phyloP scores from a whole-genome alignment of 1,284 basidiomycete species.

The Psilocybe mexicana region DNA sequence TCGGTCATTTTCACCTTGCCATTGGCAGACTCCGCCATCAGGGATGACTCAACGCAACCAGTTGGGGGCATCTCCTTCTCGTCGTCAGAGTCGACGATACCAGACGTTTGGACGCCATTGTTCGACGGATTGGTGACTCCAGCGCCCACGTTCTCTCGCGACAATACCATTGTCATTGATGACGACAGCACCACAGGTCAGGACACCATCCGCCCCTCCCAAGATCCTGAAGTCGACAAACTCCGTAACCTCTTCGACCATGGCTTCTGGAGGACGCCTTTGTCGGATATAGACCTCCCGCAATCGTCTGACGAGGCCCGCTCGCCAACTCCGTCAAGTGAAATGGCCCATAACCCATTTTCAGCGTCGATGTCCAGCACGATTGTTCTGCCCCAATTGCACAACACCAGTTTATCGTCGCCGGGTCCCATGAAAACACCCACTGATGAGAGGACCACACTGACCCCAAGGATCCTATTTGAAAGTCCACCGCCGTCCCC shows the following conservation, averaged over 20 bases:
- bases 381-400: background rate
- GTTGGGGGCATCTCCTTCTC: background rate
- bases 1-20: constrained; percentile 2
- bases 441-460: background rate
- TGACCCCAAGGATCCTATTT: background rate
- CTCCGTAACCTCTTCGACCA: background rate
- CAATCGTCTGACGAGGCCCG: background rate
- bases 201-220: background rate
- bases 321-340: background rate
- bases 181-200: constrained; percentile 4
- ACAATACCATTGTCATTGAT: background rate
- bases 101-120: background rate
- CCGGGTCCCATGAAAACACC: background rate
- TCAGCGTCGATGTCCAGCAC: constrained; percentile 10
- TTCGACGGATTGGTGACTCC: constrained; percentile 4
- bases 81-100: background rate
- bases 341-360: background rate
- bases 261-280: background rate
- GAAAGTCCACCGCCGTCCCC: background rate
- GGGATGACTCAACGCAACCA: background rate
- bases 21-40: background rate
- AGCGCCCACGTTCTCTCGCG: constrained; percentile 2
- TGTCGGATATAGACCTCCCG: background rate
- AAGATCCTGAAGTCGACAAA: background rate
- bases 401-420: background rate